Evolutionary conservation across 768 basidiomycete species (phyloP).

Genomic region (Mycena indigotica): DNA sequence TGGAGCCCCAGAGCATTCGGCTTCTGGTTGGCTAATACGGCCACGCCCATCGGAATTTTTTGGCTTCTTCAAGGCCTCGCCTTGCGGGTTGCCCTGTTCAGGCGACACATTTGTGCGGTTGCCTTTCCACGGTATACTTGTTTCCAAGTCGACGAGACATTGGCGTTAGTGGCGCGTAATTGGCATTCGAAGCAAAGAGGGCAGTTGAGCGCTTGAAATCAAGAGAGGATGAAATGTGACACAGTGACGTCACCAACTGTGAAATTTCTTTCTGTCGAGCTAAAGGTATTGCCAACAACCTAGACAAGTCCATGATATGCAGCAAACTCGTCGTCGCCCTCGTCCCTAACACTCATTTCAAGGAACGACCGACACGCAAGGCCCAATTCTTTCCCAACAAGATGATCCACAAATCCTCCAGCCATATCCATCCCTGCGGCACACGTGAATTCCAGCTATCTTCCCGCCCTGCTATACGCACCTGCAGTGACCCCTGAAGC

Average conservation of each 20-base stretch:
- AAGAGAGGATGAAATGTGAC: too few species aligned
- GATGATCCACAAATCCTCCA: slow-evolving; percentile 35
- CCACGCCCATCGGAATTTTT: not conserved
- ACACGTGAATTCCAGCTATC: not conserved
- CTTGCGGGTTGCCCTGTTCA: not conserved
- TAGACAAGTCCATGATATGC: slow-evolving; percentile 28
- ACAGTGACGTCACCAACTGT: too few species aligned
- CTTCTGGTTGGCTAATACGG: not conserved
- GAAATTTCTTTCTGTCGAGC: too few species aligned
- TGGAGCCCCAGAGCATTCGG: not conserved
- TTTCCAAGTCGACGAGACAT: not conserved
- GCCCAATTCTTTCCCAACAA: slow-evolving; percentile 28
- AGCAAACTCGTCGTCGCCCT: slow-evolving; percentile 33
- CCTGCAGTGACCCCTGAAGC: slow-evolving; percentile 42
- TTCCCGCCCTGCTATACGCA: slow-evolving; percentile 15
- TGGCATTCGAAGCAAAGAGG: not conserved
- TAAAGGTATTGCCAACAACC: too few species aligned
- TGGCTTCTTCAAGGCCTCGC: not conserved
- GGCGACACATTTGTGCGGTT: too few species aligned
- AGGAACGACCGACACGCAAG: slow-evolving; percentile 20
- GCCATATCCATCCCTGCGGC: slow-evolving; percentile 35
- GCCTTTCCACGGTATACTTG: not conserved
- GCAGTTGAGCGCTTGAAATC: not conserved
- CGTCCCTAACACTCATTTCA: slow-evolving; percentile 24
- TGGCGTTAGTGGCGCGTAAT: not conserved